Evolutionary conservation across 2,329 filamentous ascomycete genomes (phyloP).

Genomic region (Aschersonia sp.): DNA sequence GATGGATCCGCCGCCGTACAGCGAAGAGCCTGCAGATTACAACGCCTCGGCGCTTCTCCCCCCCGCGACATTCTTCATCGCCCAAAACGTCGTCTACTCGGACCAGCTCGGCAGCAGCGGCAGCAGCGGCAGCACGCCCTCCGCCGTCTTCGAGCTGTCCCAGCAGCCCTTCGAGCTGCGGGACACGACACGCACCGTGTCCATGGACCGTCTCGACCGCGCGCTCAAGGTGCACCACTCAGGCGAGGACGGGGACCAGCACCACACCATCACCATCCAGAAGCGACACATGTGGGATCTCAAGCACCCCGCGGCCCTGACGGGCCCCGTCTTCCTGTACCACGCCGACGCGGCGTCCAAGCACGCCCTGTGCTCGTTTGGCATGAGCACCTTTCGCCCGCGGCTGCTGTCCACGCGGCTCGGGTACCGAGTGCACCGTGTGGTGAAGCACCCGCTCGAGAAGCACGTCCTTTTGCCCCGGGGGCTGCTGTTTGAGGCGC

Average conservation of each 20-base stretch:
- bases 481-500: conserved; percentile 13
- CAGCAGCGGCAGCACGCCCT: conserved; percentile 6
- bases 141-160: conserved; percentile 21
- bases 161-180: conserved; percentile 17
- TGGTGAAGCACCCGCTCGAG: conserved; percentile 7
- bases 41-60: conserved; percentile 8
- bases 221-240: conserved; percentile 9
- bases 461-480: conserved; percentile 10
- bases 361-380: conserved; percentile 14
- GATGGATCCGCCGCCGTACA: conserved; percentile 11
- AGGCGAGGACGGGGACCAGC: background rate
- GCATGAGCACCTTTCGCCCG: conserved; percentile 12
- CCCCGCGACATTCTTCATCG: conserved; percentile 17
- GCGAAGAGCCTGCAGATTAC: conserved; percentile 1
- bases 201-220: conserved; percentile 17
- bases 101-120: conserved; percentile 5
- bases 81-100: conserved; percentile 19
- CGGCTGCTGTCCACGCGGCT: conserved; percentile 9
- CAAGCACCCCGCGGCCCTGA: conserved; percentile 14
- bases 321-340: conserved; percentile 15
- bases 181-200: conserved; percentile 16
- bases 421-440: conserved; percentile 16
- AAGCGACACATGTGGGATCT: conserved; percentile 20
- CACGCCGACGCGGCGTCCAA: conserved; percentile 17
- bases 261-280: conserved; percentile 11